Percentiles rank a stretch among this genome's conserved stretches.
Conservation (phyloP, 495 filamentous ascomycete genomes). For the Neurospora sp. region DNA sequence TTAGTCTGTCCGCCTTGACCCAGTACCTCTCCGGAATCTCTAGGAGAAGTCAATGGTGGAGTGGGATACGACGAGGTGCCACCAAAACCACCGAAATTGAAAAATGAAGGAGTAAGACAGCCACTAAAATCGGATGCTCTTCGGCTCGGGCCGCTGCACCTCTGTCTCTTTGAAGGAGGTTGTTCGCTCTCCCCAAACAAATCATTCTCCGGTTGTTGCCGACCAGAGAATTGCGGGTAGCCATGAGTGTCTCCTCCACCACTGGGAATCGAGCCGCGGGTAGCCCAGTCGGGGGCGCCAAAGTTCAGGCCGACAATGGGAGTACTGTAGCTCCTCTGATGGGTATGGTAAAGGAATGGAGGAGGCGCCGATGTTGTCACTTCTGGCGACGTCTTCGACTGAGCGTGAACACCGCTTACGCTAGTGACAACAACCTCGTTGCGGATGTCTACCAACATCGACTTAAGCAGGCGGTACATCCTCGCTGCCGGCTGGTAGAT, state of each 20-base stretch:
- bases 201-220: not conserved
- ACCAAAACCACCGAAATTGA: not conserved
- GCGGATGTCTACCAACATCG: slow-evolving; percentile 25
- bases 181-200: not conserved
- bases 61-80: not conserved
- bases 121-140: not conserved
- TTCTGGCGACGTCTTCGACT: not conserved
- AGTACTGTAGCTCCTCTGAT: not conserved
- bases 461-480: slow-evolving; percentile 26
- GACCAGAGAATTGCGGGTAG: not conserved
- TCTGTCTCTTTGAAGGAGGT: not conserved
- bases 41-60: not conserved
- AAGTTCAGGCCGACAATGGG: not conserved
- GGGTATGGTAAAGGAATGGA: not conserved
- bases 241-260: not conserved
- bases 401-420: not conserved
- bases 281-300: not conserved
- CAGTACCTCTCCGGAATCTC: not conserved
- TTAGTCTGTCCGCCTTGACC: not conserved
- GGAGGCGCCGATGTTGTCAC: not conserved
- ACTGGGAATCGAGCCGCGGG: not conserved
- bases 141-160: not conserved
- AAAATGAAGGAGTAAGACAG: not conserved
- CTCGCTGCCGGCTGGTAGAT: slow-evolving; percentile 28
- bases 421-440: slow-evolving; percentile 17